Evolutionary conservation across 805 yeast genomes (phyloP), one percentile per base, ranked within the genome.

Genomic region (Tetrapisispora iriomotensis): DNA sequence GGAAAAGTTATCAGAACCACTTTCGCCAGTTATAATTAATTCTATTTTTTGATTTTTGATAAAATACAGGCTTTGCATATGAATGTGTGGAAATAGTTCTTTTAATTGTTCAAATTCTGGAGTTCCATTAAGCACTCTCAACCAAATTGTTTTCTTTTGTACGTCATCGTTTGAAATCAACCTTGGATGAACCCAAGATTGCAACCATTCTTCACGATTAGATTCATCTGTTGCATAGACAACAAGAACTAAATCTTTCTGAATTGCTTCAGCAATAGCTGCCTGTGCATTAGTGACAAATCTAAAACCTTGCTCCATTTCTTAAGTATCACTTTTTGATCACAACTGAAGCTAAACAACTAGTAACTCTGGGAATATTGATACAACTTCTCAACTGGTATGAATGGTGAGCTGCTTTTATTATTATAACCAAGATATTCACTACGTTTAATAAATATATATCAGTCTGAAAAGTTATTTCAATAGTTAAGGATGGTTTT

Each of bases 21-120:
- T 38, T 7, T 32, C 33, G 17, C 40, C 40, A 20, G 34, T 34
- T 6, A 38, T 38, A 21, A 38, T 19, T 14, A 38, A 14, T 33
- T 38, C 36, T 5, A 77, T 62, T 29, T 61, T 53, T 6, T 80
- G 76, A 9, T 64, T 59, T 25, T 56, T 60, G n/a, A 82, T 65
- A 12, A 79, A 60, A 49, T 74, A 70, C 19, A 80, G 60, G 45
- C 82, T 68, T 1, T 88, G 88, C 3, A 69, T 65, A 0, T 49
- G 50, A 7, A 69, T 61, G 14, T 65, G 59, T 2, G 76, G 76
- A 45, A 77, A 78, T n/a, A 79, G 61, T 44, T 75, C 77, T 26
- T 67, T 61, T 49, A 81, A 77, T 46, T 63, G 62, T 1, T 44
- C 49, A 43, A 65, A 76, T 43, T 75, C 74, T 0, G 51, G 48